Conservation (phyloP, 148 eudicot genomes). For the Rhododendron ovatum region DNA sequence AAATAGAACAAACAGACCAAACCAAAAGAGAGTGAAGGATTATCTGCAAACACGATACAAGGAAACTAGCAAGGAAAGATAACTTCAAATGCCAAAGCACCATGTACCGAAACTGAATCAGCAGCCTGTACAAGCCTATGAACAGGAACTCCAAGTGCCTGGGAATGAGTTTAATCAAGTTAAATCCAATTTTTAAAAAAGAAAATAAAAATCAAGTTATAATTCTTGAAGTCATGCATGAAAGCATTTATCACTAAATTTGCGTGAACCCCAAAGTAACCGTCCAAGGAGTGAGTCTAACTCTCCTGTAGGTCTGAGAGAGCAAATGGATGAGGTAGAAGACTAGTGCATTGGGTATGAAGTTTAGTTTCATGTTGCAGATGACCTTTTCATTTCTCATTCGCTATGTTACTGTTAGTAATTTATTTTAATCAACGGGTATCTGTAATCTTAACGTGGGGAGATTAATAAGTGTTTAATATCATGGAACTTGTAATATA, state of each 20-base stretch:
- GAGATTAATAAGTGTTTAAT: no score
- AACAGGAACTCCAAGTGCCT: conserved; percentile 92
- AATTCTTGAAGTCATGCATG: neutral
- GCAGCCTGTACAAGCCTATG: conserved; percentile 88
- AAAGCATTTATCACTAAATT: neutral
- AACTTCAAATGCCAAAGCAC: neutral
- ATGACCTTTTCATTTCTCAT: no score
- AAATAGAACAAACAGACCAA: neutral
- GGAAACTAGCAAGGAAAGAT: neutral
- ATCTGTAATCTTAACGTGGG: no score
- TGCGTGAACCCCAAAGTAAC: neutral
- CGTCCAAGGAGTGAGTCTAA: neutral
- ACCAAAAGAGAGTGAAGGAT: neutral
- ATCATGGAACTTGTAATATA: no score
- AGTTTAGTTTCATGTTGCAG: no score
- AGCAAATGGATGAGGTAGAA: no score
- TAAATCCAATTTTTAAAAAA: neutral
- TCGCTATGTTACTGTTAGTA: no score
- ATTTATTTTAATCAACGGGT: no score
- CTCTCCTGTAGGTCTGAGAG: no score
- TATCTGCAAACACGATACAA: neutral
- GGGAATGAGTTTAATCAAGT: conserved; percentile 14
- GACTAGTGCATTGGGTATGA: neutral
- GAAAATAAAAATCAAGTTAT: neutral
- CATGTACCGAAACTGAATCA: conserved; percentile 85